These are phyloP conservation scores for Beauveria sp. DNA, from an alignment of 2,329 filamentous ascomycete genomes.

Conservation along the genomic window DNA sequence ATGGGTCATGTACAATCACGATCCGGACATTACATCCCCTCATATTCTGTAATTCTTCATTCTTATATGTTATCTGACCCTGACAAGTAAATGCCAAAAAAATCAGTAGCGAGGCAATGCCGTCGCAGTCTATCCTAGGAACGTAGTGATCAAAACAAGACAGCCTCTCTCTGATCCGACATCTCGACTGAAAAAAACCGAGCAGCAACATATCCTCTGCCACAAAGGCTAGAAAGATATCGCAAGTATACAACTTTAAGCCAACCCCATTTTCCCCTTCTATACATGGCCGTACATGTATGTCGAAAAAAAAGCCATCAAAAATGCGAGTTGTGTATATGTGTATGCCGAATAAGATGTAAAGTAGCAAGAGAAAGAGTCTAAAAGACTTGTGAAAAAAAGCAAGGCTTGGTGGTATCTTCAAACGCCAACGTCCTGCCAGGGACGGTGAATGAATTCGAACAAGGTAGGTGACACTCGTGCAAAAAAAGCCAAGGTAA, in stretches of 20 bases:
- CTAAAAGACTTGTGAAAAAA: neutral
- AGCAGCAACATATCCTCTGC: neutral
- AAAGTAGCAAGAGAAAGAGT: neutral
- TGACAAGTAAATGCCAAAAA: neutral
- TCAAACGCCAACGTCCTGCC: constrained; percentile 18
- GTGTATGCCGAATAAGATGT: neutral
- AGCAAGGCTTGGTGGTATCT: constrained; percentile 15
- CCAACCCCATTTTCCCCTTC: neutral
- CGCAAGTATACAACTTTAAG: neutral
- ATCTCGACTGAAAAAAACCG: neutral
- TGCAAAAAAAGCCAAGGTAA: neutral
- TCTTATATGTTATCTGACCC: neutral
- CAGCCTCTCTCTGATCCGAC: neutral
- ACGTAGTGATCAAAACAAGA: neutral
- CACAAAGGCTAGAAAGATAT: neutral
- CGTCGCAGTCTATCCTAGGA: constrained; percentile 4
- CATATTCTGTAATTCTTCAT: neutral
- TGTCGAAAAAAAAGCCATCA: neutral
- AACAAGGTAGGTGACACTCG: neutral
- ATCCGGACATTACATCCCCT: neutral
- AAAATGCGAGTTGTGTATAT: constrained; percentile 9
- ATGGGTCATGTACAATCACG: neutral
- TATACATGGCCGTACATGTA: neutral
- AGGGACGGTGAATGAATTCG: constrained; percentile 14
- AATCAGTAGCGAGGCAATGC: neutral